These are phyloP conservation scores for Carex littledalei DNA, from an alignment of 176 grass and related monocot species.

Conservation along the genomic window DNA sequence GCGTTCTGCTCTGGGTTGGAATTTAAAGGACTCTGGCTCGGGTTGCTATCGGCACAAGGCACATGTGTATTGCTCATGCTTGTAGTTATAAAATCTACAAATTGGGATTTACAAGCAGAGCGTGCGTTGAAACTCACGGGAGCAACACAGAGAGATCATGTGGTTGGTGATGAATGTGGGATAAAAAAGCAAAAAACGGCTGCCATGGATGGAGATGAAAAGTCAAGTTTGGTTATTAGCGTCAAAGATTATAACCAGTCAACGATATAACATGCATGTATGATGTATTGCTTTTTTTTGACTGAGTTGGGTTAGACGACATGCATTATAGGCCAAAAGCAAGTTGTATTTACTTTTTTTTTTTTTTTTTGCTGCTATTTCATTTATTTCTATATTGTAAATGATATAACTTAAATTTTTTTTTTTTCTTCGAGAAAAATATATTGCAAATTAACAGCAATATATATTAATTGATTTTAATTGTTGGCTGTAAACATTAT, in stretches of 20 bases:
- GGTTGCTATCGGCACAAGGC: slow-evolving; percentile 70
- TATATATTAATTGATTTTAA: background rate
- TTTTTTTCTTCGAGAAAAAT: background rate
- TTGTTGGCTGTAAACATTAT: background rate
- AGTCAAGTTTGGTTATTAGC: slow-evolving; percentile 41
- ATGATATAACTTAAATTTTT: slow-evolving; percentile 1
- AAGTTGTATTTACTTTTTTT: background rate
- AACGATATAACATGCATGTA: background rate
- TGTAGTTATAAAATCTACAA: slow-evolving; percentile 42
- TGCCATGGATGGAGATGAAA: slow-evolving; percentile 43
- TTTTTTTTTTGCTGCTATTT: background rate
- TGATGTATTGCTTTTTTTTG: background rate
- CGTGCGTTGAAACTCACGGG: slow-evolving; percentile 61
- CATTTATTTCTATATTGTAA: slow-evolving; percentile 4
- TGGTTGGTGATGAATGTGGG: background rate
- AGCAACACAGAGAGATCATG: background rate
- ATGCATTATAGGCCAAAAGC: background rate
- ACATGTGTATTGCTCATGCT: slow-evolving; percentile 75
- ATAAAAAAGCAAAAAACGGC: slow-evolving; percentile 26
- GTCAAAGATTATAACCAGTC: slow-evolving; percentile 33
- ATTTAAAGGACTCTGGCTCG: slow-evolving; percentile 85
- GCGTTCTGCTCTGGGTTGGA: slow-evolving; percentile 61
- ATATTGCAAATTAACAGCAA: background rate
- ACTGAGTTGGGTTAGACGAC: background rate
- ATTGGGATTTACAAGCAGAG: slow-evolving; percentile 60